These are phyloP conservation scores for Phytopythium kandeliae DNA, from an alignment of 352 stramenopile species.

Conservation along the genomic window DNA sequence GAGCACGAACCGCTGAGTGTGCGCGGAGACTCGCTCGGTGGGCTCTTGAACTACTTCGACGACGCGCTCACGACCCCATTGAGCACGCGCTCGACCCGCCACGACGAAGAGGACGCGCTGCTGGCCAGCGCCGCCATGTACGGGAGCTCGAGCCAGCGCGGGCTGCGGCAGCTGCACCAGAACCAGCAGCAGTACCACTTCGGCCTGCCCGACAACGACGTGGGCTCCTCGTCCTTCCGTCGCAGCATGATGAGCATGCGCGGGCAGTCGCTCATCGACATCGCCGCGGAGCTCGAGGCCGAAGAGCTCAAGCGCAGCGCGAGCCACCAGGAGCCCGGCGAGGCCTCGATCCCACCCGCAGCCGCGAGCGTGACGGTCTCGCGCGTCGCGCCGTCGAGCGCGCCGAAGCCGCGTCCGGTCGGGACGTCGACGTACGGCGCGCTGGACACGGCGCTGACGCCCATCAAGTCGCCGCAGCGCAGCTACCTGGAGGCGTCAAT, in stretches of 20 bases:
- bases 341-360: constrained; percentile 1
- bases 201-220: constrained; percentile 42
- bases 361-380: constrained; percentile 14
- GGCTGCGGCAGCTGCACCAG: constrained; percentile 62
- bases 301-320: constrained; percentile 4
- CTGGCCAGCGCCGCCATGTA: constrained; percentile 71
- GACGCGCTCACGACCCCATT: constrained; percentile 41
- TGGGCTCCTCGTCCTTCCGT: constrained; percentile 22
- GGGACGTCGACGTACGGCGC: constrained; percentile 43
- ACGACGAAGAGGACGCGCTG: constrained; percentile 73
- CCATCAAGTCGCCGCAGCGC: constrained; percentile 33
- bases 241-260: constrained; percentile 21
- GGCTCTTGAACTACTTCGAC: constrained; percentile 23
- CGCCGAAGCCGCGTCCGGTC: constrained; percentile 7
- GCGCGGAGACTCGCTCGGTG: constrained; percentile 3
- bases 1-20: constrained; percentile 7
- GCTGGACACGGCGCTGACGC: constrained; percentile 36
- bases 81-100: constrained; percentile 45
- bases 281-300: constrained; percentile 11
- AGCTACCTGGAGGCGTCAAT: constrained; percentile 61
- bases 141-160: constrained; percentile 54
- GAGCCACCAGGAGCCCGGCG: constrained; percentile 5
- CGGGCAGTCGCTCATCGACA: constrained; percentile 18
- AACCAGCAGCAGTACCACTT: constrained; percentile 70
- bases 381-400: constrained; percentile 14